Evolutionary conservation across 257 asterid species (phyloP).

Genomic region (Buddleja alternifolia): DNA sequence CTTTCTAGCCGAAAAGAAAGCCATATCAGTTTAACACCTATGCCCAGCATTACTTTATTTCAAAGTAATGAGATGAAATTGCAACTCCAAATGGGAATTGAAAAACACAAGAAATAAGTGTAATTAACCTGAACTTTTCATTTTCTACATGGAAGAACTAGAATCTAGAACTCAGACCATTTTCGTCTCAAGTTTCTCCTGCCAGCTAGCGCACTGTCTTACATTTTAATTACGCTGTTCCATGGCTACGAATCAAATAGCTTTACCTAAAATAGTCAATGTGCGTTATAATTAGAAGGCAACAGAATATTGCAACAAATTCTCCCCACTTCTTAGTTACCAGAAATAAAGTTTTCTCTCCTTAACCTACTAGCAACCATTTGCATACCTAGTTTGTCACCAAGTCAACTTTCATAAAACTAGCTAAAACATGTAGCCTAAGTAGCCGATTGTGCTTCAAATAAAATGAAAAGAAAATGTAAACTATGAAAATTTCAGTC

Average conservation of each 20-base stretch:
- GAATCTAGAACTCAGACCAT: neutral
- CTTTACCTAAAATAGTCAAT: neutral
- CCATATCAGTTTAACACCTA: neutral
- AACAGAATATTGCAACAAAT: slow-evolving; percentile 8
- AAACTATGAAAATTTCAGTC: neutral
- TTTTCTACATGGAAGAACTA: slow-evolving; percentile 5
- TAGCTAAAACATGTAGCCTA: neutral
- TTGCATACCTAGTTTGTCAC: slow-evolving; percentile 20
- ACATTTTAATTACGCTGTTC: neutral
- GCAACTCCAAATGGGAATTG: slow-evolving; percentile 8
- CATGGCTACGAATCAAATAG: neutral
- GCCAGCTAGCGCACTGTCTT: slow-evolving; percentile 5
- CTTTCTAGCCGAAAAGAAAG: neutral
- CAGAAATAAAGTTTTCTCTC: neutral
- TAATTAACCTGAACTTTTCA: slow-evolving; percentile 13
- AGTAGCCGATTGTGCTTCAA: slow-evolving; percentile 6
- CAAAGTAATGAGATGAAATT: neutral
- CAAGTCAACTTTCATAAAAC: neutral
- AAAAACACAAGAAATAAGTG: neutral
- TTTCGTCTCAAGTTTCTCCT: neutral
- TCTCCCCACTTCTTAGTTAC: slow-evolving; percentile 9
- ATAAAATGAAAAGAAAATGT: neutral
- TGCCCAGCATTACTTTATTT: neutral
- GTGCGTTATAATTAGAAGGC: slow-evolving; percentile 9
- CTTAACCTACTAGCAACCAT: slow-evolving; percentile 10